These are phyloP conservation scores for Calvatia gigantea DNA, from an alignment of 768 basidiomycete species.

Conservation along the genomic window DNA sequence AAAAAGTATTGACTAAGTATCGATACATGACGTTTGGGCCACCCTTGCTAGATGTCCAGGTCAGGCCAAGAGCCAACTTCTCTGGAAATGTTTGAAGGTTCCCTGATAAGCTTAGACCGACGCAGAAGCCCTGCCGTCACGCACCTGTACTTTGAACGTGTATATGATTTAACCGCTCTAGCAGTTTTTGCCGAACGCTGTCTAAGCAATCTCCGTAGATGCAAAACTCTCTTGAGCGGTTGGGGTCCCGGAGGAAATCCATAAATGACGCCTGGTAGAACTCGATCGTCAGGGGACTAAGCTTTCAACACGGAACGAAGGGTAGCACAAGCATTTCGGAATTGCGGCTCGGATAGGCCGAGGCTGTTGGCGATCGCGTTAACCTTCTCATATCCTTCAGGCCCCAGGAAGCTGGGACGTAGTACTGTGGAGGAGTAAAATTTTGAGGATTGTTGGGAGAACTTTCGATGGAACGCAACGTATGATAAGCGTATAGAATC, in stretches of 20 bases:
- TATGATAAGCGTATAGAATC: too few relatives aligned
- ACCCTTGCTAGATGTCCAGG: neutral
- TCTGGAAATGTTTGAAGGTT: neutral
- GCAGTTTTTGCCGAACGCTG: neutral
- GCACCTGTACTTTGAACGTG: neutral
- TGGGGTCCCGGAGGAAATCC: constrained; percentile 7
- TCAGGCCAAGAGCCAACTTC: neutral
- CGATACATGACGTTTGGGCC: neutral
- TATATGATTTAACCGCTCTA: neutral
- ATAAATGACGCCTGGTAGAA: constrained; percentile 5
- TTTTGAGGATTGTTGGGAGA: too few relatives aligned
- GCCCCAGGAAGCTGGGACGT: too few relatives aligned
- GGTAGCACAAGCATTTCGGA: neutral
- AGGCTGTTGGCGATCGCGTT: neutral
- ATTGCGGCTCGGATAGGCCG: neutral
- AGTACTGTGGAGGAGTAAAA: too few relatives aligned
- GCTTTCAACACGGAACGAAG: neutral
- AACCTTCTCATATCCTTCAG: too few relatives aligned
- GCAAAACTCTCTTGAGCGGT: neutral
- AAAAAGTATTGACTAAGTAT: neutral
- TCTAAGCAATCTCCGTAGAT: neutral
- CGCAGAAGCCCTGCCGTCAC: neutral
- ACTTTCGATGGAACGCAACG: too few relatives aligned
- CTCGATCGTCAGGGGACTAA: too few relatives aligned
- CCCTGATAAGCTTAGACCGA: neutral